Conservation (phyloP, 2,329 filamentous ascomycete species). For the Meredithiella fracta region DNA sequence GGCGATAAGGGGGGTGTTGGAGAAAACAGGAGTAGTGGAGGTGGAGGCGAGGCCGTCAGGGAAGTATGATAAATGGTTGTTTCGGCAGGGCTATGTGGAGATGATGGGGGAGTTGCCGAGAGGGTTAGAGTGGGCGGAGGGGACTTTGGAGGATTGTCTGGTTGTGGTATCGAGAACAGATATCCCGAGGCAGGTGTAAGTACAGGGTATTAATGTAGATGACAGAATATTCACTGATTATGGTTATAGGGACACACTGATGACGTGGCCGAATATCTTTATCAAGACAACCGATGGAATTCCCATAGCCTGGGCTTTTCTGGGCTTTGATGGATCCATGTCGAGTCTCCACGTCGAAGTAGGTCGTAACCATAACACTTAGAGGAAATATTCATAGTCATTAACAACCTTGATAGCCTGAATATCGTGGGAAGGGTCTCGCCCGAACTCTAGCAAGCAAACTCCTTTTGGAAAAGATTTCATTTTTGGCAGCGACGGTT, state of each 20-base stretch:
- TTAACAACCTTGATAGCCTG: conserved; percentile 21
- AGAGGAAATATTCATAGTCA: neutral
- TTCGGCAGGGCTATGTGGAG: conserved; percentile 31
- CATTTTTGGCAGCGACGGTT: conserved; percentile 31
- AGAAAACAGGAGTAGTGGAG: conserved; percentile 4
- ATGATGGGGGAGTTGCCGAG: conserved; percentile 21
- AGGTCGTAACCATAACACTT: neutral
- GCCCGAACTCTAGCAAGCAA: conserved; percentile 45
- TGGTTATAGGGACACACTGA: conserved; percentile 24
- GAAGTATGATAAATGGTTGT: conserved; percentile 42
- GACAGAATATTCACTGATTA: neutral
- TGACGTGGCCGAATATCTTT: conserved; percentile 29
- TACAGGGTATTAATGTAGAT: conserved; percentile 16
- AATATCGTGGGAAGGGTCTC: conserved; percentile 43
- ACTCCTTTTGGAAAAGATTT: conserved; percentile 36
- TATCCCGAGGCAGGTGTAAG: conserved; percentile 38
- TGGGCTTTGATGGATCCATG: conserved; percentile 43
- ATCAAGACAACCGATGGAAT: conserved; percentile 30
- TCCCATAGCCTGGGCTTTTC: conserved; percentile 48
- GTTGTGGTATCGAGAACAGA: conserved; percentile 38
- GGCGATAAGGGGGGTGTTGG: conserved; percentile 17
- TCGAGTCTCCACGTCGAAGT: conserved; percentile 42
- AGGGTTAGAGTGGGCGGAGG: conserved; percentile 38
- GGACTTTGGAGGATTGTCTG: conserved; percentile 35
- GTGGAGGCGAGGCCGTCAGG: conserved; percentile 14